Evolutionary conservation across 2,329 filamentous ascomycete genomes (phyloP).

Genomic region (Cytospora schulzeri): DNA sequence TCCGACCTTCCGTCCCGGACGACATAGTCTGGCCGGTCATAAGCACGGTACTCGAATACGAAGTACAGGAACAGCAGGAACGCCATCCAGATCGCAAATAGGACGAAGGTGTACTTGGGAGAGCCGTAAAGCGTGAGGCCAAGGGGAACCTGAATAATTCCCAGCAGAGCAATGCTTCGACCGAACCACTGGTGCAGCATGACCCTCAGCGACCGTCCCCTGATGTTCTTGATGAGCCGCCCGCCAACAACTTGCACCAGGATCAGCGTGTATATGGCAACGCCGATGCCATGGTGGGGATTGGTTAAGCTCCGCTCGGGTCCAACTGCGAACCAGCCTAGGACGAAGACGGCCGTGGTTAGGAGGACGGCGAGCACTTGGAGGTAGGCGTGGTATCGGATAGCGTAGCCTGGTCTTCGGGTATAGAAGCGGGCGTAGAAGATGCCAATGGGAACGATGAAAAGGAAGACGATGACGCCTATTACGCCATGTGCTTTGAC

Average conservation of each 20-base stretch:
- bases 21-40: slow-evolving; percentile 57
- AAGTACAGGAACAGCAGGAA: slow-evolving; percentile 77
- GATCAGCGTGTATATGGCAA: slow-evolving; percentile 75
- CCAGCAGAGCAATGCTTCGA: slow-evolving; percentile 74
- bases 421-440: slow-evolving; percentile 73
- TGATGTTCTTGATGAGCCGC: slow-evolving; percentile 59
- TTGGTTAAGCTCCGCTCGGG: slow-evolving; percentile 72
- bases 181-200: slow-evolving; percentile 90
- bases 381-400: slow-evolving; percentile 73
- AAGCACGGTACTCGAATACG: slow-evolving; percentile 70
- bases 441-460: slow-evolving; percentile 73
- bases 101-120: slow-evolving; percentile 79
- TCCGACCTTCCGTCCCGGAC: slow-evolving; percentile 61
- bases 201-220: slow-evolving; percentile 51
- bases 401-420: slow-evolving; percentile 59
- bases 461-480: slow-evolving; percentile 72
- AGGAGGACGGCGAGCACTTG: slow-evolving; percentile 70
- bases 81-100: slow-evolving; percentile 79
- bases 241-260: slow-evolving; percentile 72
- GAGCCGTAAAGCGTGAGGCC: slow-evolving; percentile 92
- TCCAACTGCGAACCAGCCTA: slow-evolving; percentile 80
- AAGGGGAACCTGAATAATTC: slow-evolving; percentile 83
- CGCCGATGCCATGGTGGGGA: slow-evolving; percentile 81
- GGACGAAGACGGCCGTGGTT: slow-evolving; percentile 69
- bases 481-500: slow-evolving; percentile 73